A percentile compares a stretch with the other conserved stretches of the same genome.
Evolutionary conservation across 2,329 filamentous ascomycete species (phyloP).

Genomic region (Boeremia exigua): DNA sequence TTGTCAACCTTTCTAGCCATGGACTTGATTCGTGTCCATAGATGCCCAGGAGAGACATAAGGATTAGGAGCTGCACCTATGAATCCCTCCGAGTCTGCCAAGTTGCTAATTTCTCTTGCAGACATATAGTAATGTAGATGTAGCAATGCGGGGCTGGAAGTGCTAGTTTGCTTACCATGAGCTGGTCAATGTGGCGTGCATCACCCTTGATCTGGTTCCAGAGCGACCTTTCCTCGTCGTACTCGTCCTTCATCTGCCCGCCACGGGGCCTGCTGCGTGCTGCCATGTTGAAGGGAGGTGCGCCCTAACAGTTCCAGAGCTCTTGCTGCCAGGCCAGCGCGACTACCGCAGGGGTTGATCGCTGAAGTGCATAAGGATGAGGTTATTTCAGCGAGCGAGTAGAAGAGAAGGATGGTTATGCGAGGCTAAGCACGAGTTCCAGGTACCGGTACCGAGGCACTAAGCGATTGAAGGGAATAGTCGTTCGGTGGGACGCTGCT

Average conservation of each 20-base stretch:
- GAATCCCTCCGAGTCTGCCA: background rate
- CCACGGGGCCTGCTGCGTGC: slow-evolving; percentile 53
- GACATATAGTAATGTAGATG: slow-evolving; percentile 11
- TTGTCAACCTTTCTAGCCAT: background rate
- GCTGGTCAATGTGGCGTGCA: slow-evolving; percentile 53
- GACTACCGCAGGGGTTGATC: slow-evolving; percentile 6
- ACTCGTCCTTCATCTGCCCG: slow-evolving; percentile 55
- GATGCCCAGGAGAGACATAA: background rate
- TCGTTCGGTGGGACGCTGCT: slow-evolving; percentile 22
- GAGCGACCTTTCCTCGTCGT: slow-evolving; percentile 57
- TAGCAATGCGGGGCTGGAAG: background rate
- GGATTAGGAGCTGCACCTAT: background rate
- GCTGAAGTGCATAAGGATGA: slow-evolving; percentile 15
- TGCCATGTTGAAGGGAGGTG: slow-evolving; percentile 47
- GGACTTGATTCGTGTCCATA: background rate
- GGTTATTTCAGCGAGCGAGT: background rate
- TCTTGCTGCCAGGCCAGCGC: slow-evolving; percentile 16
- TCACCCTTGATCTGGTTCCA: slow-evolving; percentile 57
- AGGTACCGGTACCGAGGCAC: slow-evolving; percentile 21
- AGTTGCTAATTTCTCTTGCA: background rate
- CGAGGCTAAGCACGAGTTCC: slow-evolving; percentile 22
- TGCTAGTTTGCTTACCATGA: slow-evolving; percentile 50
- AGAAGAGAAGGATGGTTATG: slow-evolving; percentile 10
- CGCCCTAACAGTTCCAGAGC: background rate
- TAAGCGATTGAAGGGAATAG: slow-evolving; percentile 29